Conservation (phyloP, 805 yeast species). For the Yarrowia sp. region DNA sequence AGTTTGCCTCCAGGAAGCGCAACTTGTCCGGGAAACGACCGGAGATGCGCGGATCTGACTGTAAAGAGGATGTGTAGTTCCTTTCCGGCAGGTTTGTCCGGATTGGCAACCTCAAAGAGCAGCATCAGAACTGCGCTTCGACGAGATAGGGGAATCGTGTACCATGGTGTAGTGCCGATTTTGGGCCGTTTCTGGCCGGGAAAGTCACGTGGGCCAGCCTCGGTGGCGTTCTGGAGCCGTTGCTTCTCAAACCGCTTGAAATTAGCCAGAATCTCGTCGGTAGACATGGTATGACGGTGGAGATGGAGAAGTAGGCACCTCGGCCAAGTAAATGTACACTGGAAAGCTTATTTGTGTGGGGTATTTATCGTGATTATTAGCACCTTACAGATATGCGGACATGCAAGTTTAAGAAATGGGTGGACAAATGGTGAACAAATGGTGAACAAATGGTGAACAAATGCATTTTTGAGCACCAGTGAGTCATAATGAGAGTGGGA, state of each 20-base stretch:
- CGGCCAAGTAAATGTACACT: not conserved
- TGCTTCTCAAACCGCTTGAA: slow-evolving; percentile 22
- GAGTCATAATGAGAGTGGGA: too few relatives aligned
- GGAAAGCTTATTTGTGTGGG: slow-evolving; percentile 26
- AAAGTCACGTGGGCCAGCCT: slow-evolving; percentile 14
- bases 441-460: too few relatives aligned
- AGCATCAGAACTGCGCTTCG: slow-evolving; percentile 20
- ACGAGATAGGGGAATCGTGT: slow-evolving; percentile 18
- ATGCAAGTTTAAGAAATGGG: too few relatives aligned
- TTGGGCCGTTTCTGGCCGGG: slow-evolving; percentile 30
- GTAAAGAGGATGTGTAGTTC: slow-evolving; percentile 79
- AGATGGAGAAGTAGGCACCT: not conserved
- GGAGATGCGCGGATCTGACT: slow-evolving; percentile 68
- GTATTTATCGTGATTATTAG: slow-evolving; percentile 25
- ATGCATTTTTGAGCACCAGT: too few relatives aligned
- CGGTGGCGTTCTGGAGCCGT: slow-evolving; percentile 13
- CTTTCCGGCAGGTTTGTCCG: slow-evolving; percentile 10
- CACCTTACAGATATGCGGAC: too few relatives aligned
- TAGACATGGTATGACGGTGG: slow-evolving; percentile 13
- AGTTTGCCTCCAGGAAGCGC: slow-evolving; percentile 88
- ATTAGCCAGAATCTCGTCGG: slow-evolving; percentile 18
- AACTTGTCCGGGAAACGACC: slow-evolving; percentile 79
- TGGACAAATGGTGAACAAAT: too few relatives aligned
- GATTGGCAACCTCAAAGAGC: slow-evolving; percentile 22
- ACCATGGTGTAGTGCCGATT: slow-evolving; percentile 18